Conservation (phyloP, 495 filamentous ascomycete genomes). For the Penicillium simplicissimum region DNA sequence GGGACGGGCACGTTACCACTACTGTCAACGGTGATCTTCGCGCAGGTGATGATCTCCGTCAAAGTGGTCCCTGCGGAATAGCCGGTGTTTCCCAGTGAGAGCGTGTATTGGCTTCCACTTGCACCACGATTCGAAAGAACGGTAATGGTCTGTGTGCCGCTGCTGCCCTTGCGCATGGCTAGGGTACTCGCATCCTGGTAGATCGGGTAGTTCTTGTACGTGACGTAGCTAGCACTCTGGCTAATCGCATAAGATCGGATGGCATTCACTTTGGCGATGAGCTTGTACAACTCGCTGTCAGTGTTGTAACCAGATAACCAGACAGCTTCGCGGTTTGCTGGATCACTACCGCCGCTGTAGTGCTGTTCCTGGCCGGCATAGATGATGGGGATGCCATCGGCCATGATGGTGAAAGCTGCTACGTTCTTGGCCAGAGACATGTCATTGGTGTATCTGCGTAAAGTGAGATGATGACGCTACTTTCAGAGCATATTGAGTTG, state of each 20-base stretch:
- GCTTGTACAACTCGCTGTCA: slow-evolving; percentile 60
- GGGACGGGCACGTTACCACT: slow-evolving; percentile 37
- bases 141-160: slow-evolving; percentile 56
- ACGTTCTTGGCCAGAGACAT: slow-evolving; percentile 63
- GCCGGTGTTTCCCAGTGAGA: slow-evolving; percentile 47
- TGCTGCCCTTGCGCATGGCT: slow-evolving; percentile 64
- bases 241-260: slow-evolving; percentile 58
- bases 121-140: slow-evolving; percentile 61
- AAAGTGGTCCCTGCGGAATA: slow-evolving; percentile 35
- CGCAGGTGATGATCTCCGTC: slow-evolving; percentile 50
- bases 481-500: too few species aligned
- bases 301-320: slow-evolving; percentile 70
- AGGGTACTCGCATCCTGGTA: slow-evolving; percentile 58
- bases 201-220: slow-evolving; percentile 54
- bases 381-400: slow-evolving; percentile 66
- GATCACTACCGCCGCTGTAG: slow-evolving; percentile 62
- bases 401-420: slow-evolving; percentile 69
- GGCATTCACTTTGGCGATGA: slow-evolving; percentile 59
- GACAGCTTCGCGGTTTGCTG: slow-evolving; percentile 71
- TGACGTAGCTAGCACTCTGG: slow-evolving; percentile 46
- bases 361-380: slow-evolving; percentile 78
- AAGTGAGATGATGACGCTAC: background rate
- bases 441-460: slow-evolving; percentile 49
- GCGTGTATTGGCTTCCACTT: slow-evolving; percentile 42
- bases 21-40: slow-evolving; percentile 36